Evolutionary conservation across 768 basidiomycete species (phyloP), one percentile per base, ranked within the genome.

Genomic region (Ephemerocybe angulata): DNA sequence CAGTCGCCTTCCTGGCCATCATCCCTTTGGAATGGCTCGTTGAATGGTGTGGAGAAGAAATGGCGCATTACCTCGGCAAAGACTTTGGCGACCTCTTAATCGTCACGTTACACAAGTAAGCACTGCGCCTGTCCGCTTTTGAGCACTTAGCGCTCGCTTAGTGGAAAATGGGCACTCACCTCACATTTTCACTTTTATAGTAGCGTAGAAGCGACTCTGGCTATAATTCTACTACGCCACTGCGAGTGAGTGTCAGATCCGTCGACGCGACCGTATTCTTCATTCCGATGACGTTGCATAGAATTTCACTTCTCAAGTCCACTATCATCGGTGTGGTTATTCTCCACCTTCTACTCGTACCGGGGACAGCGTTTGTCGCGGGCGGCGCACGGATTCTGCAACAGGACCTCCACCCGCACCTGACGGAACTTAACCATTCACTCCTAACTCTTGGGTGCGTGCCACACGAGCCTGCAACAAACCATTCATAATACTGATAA

Each of bases 321-420:
- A 89, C 87, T 0, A 81, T 89, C 40, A 75, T 83, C 35, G 87
- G 85, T 81, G 53, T n/a, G 70, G 76, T 88, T 5, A 68, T 90
- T n/a, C 74, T 90, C 10, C 88, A 88, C 65, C 74, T 89, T 1
- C 75, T 90, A 1, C 76, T 90, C 13, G 74, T 90, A 41, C 87
- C 88, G 0, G 88, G 88, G 2, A 74, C 79, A 3, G 75, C 87
- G 0, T 90, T 89, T 64, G 72, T 89, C n/a, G 79, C 79, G 2
- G 88, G 87, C 22, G 88, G 88, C 42, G 83, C 81, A n/a, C 76
- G 78, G 21, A 73, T 89, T 25, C 71, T 81, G 62, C 78, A 86
- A 47, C 88, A 90, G 66, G 76, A 86, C 52, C 70, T 90, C 8
- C 82, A 87, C 60, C 84, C 85, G 2, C 82, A 85, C 60, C 62